Conservation (phyloP, 2,329 filamentous ascomycete species). For the Aspergillus sp. region DNA sequence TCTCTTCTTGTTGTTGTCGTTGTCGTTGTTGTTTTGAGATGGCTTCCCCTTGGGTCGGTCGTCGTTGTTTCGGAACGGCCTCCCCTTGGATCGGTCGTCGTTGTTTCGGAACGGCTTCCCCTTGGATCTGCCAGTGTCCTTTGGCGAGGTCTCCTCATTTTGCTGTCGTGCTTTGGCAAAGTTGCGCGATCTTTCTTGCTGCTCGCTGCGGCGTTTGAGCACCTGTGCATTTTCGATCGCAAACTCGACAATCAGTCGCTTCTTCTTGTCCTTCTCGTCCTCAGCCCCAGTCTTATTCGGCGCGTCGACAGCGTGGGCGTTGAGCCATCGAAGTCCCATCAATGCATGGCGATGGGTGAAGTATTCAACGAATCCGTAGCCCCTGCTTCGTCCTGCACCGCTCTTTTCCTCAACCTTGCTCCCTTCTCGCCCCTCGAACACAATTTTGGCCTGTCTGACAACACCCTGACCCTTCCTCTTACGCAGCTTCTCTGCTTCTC, state of each 20-base stretch:
- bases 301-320: constrained; percentile 57
- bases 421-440: constrained; percentile 81
- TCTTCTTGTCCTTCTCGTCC: constrained; percentile 61
- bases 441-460: constrained; percentile 86
- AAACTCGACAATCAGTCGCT: constrained; percentile 89
- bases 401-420: constrained; percentile 70
- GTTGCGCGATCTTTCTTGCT: constrained; percentile 21
- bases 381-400: constrained; percentile 74
- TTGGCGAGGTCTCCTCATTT: constrained; percentile 7
- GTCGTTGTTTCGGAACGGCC: background rate
- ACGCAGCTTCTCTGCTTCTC: constrained; percentile 67
- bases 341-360: constrained; percentile 85
- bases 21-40: background rate
- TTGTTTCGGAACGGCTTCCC: constrained; percentile 9
- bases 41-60: background rate
- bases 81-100: background rate
- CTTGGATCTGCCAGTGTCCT: background rate
- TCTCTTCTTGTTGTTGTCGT: constrained; percentile 19
- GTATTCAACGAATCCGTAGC: constrained; percentile 97
- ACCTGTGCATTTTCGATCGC: constrained; percentile 97
- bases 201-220: constrained; percentile 59
- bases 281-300: constrained; percentile 21
- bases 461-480: constrained; percentile 78
- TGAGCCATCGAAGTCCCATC: constrained; percentile 90
- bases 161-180: constrained; percentile 8